phyloP scores from a whole-genome alignment of 352 stramenopile species.

The Pythium guiyangense region DNA sequence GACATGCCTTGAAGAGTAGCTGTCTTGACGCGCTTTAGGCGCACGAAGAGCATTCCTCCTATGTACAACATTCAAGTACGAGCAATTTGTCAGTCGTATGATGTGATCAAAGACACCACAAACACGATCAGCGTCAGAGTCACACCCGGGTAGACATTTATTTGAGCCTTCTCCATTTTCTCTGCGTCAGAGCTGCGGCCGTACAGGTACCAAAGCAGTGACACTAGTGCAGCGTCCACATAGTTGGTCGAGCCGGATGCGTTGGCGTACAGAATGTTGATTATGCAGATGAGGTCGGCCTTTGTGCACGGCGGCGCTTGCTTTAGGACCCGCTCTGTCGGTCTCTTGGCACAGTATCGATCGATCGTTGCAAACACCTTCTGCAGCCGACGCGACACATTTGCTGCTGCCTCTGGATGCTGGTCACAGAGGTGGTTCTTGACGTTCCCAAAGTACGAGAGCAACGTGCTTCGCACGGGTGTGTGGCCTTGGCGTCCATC shows the following conservation, averaged over 20 bases:
- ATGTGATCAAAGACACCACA: background rate
- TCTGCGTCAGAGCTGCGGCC: constrained; percentile 12
- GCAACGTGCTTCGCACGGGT: background rate
- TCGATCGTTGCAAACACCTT: background rate
- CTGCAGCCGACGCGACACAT: background rate
- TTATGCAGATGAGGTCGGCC: background rate
- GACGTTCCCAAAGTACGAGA: constrained; percentile 12
- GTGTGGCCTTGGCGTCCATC: background rate
- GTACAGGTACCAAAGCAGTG: constrained; percentile 1
- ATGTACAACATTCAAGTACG: no score
- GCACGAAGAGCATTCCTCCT: constrained; percentile 13
- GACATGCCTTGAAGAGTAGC: constrained; percentile 11
- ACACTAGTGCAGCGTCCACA: background rate
- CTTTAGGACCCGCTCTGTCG: background rate
- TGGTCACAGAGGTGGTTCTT: constrained; percentile 10
- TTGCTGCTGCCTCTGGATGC: background rate
- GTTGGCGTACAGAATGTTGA: background rate
- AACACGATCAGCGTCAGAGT: background rate
- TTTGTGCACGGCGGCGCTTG: background rate
- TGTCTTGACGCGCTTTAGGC: constrained; percentile 13
- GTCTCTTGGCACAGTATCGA: constrained; percentile 1
- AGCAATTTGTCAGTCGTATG: background rate
- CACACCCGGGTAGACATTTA: constrained; percentile 10
- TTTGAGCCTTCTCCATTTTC: constrained; percentile 15
- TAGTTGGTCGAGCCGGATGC: background rate